phyloP scores from a whole-genome alignment of 75 land plant species.

The Cunninghamia lanceolata region DNA sequence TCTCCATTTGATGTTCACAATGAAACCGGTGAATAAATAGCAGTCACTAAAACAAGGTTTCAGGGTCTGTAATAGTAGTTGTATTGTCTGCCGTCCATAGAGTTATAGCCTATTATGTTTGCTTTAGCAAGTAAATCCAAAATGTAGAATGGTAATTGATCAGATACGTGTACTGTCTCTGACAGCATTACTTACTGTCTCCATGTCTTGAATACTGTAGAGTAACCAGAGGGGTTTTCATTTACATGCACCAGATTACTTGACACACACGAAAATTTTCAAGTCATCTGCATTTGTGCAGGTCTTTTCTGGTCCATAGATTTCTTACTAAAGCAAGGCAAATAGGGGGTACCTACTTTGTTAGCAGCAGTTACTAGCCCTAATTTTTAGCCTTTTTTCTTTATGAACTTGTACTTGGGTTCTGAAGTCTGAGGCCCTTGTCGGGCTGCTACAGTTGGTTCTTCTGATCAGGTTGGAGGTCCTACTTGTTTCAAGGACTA shows the following conservation, averaged over 20 bases:
- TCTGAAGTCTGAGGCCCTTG: background rate
- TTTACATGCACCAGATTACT: background rate
- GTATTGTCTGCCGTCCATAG: background rate
- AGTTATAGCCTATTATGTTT: background rate
- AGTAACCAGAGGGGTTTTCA: background rate
- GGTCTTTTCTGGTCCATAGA: background rate
- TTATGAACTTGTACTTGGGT: background rate
- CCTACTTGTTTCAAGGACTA: background rate
- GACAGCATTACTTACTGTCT: background rate
- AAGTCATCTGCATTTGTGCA: background rate
- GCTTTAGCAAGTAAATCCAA: background rate
- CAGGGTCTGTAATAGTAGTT: background rate
- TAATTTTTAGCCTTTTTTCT: background rate
- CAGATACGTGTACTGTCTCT: background rate
- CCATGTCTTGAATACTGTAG: background rate
- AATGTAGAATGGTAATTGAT: background rate
- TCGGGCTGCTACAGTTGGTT: background rate
- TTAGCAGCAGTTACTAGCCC: background rate
- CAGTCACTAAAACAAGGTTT: background rate
- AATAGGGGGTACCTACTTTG: background rate
- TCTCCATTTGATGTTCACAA: background rate
- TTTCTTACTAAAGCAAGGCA: background rate
- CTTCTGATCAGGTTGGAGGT: background rate
- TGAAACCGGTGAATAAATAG: too few relatives aligned
- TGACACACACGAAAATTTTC: background rate